phyloP scores from a whole-genome alignment of 2,329 filamentous ascomycete species.

The Colletotrichum caudatum region DNA sequence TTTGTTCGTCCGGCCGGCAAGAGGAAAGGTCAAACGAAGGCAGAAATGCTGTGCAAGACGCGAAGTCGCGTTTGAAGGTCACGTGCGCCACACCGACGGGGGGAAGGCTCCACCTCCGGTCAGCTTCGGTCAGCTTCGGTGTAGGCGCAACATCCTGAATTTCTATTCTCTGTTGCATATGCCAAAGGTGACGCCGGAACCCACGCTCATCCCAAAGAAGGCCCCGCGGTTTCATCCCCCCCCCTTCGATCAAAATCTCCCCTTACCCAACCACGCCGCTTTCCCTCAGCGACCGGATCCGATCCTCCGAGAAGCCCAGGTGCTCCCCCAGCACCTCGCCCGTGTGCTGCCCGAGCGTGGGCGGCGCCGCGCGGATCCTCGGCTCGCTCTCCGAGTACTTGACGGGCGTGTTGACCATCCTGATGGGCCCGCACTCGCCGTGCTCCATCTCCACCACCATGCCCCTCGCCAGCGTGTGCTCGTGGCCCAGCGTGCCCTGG shows the following conservation, averaged over 20 bases:
- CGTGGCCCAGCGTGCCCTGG: conserved; percentile 83
- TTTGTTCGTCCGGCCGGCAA: too few species aligned
- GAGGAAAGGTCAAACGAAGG: neutral
- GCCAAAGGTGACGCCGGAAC: neutral
- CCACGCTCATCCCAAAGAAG: neutral
- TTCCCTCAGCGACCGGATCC: conserved; percentile 72
- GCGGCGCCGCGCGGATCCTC: conserved; percentile 80
- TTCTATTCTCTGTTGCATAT: neutral
- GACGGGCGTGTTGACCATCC: conserved; percentile 92
- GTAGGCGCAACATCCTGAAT: neutral
- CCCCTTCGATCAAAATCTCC: neutral
- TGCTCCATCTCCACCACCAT: conserved; percentile 95
- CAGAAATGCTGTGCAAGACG: conserved; percentile 19
- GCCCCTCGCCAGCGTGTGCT: conserved; percentile 83
- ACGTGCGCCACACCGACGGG: neutral
- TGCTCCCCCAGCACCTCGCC: conserved; percentile 77
- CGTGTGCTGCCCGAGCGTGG: conserved; percentile 88
- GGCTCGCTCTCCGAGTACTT: conserved; percentile 91
- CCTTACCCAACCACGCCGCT: conserved; percentile 73
- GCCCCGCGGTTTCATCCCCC: too few species aligned
- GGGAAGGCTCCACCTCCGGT: neutral
- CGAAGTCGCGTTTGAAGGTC: conserved; percentile 11
- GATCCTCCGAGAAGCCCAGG: conserved; percentile 68
- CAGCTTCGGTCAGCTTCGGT: neutral
- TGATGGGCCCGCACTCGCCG: conserved; percentile 83